Base-by-base conservation (phyloP, 495 filamentous ascomycete genomes). In the Aspergillus haitiensis region DNA sequence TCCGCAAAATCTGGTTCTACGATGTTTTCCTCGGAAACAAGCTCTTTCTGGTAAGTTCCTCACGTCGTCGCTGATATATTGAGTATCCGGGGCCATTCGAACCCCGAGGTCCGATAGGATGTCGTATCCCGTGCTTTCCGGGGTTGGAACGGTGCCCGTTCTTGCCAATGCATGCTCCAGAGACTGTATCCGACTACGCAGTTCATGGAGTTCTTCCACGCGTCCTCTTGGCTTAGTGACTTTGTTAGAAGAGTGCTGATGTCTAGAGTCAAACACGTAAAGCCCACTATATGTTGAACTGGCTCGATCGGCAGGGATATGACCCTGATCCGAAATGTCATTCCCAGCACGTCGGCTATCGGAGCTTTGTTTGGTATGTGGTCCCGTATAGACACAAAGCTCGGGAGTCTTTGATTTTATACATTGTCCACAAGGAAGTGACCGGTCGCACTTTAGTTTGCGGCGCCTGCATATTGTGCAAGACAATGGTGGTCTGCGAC, bases 371-470 rank as follows among this genome's bases (percentile, higher is more conserved):
- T 59, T 55, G 8, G 63, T 55, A 54, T 68, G 67, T 1, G 67
- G 40, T 12, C 71, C 70, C 5, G 67, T 67, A 58, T 75, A 79
- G 5, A 70, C 64, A 40, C 76, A 79, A 10, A 61, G 62, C 0
- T 72, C 67, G 0, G 75, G 68, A 12, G 70, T 73, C 42, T 77
- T 75, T 8, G 73, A 75, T 59, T 86, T 84, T 39, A 75, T 66
- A 66, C 87, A 89, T 65, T 88, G 87, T 36, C 81, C 80, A 61
- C 87, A 89, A 18, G 87, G 86, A 49, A 83, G 81, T 33, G 76
- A 75, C 33, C 86, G 84, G 67, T 89, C 85, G 72, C 87, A 90
- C 69, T 86, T 88, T 61, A 89, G 79, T 72, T 90, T 90, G 55
- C 86, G 79, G 35, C 82, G 78, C 55, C 86, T 82, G 61, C 87